phyloP scores from a whole-genome alignment of 2,329 filamentous ascomycete genomes.

The Drechmeria coniospora region DNA sequence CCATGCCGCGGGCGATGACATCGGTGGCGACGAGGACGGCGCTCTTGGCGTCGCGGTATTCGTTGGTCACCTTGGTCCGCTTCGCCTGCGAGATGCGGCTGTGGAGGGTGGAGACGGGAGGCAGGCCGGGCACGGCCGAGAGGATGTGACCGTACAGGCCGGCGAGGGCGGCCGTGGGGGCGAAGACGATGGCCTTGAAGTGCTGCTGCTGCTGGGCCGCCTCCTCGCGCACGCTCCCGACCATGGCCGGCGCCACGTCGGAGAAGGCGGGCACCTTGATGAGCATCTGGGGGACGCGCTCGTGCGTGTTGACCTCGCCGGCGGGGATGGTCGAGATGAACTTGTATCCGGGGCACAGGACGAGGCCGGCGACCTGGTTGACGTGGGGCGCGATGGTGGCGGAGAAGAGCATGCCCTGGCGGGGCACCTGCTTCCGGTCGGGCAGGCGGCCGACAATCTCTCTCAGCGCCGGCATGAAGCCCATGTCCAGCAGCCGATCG shows the following conservation, averaged over 20 bases:
- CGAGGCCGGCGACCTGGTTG: slow-evolving; percentile 53
- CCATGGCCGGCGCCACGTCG: slow-evolving; percentile 44
- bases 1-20: slow-evolving; percentile 57
- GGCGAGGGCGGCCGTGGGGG: slow-evolving; percentile 41
- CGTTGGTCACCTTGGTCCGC: slow-evolving; percentile 43
- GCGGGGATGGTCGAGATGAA: slow-evolving; percentile 67
- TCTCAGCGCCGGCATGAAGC: slow-evolving; percentile 66
- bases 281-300: slow-evolving; percentile 58
- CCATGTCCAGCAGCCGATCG: slow-evolving; percentile 67
- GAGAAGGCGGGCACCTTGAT: slow-evolving; percentile 55
- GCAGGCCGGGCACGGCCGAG: slow-evolving; percentile 20
- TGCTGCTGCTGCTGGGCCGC: slow-evolving; percentile 21
- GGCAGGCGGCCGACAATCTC: slow-evolving; percentile 63
- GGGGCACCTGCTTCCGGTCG: slow-evolving; percentile 37
- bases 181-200: slow-evolving; percentile 80
- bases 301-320: slow-evolving; percentile 62
- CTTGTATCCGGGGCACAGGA: slow-evolving; percentile 56
- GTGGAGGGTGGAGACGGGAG: slow-evolving; percentile 30
- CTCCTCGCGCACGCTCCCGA: slow-evolving; percentile 38
- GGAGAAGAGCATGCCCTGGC: slow-evolving; percentile 69
- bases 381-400: slow-evolving; percentile 73
- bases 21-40: slow-evolving; percentile 53
- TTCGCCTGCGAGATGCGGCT: slow-evolving; percentile 33
- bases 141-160: slow-evolving; percentile 35
- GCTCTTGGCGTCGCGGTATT: slow-evolving; percentile 35